These are phyloP conservation scores for Cytospora paraplurivora DNA, from an alignment of 2,329 filamentous ascomycete genomes.

Conservation along the genomic window DNA sequence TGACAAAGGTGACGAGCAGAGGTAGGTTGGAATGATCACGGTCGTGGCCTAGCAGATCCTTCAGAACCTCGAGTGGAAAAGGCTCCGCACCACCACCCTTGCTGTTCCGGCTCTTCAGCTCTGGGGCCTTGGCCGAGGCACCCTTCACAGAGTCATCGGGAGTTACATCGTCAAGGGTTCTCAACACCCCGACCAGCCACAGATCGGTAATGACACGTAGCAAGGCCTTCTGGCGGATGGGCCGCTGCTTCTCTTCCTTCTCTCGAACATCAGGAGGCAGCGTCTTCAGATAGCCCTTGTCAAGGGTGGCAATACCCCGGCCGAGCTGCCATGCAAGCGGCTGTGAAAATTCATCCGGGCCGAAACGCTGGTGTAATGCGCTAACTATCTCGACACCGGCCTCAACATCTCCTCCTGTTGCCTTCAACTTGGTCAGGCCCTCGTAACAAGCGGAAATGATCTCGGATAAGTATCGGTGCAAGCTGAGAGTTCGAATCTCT, in stretches of 20 bases:
- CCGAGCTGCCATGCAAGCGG: constrained; percentile 91
- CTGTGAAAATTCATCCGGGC: constrained; percentile 84
- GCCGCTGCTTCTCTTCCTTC: constrained; percentile 91
- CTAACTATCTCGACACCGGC: constrained; percentile 91
- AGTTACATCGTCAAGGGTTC: constrained; percentile 72
- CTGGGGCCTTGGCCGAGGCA: constrained; percentile 63
- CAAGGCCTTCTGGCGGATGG: constrained; percentile 81
- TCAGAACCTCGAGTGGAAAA: constrained; percentile 95
- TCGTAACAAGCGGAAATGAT: constrained; percentile 96
- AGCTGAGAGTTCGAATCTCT: constrained; percentile 85
- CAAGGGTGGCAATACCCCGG: constrained; percentile 86
- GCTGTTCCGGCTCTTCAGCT: constrained; percentile 59
- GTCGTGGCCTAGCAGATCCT: constrained; percentile 92
- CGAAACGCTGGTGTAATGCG: constrained; percentile 94
- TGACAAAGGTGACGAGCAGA: constrained; percentile 91
- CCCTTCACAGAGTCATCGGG: constrained; percentile 66
- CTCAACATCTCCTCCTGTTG: constrained; percentile 81
- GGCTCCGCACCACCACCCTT: constrained; percentile 76
- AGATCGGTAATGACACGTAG: constrained; percentile 91
- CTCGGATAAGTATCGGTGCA: constrained; percentile 96
- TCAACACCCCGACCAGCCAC: constrained; percentile 88
- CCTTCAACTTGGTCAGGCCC: constrained; percentile 85
- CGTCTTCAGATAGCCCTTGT: constrained; percentile 79
- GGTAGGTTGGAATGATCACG: constrained; percentile 90
- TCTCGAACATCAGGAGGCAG: constrained; percentile 82